Evolutionary conservation across 345 rosid species (phyloP).

Genomic region (Populus simonii): DNA sequence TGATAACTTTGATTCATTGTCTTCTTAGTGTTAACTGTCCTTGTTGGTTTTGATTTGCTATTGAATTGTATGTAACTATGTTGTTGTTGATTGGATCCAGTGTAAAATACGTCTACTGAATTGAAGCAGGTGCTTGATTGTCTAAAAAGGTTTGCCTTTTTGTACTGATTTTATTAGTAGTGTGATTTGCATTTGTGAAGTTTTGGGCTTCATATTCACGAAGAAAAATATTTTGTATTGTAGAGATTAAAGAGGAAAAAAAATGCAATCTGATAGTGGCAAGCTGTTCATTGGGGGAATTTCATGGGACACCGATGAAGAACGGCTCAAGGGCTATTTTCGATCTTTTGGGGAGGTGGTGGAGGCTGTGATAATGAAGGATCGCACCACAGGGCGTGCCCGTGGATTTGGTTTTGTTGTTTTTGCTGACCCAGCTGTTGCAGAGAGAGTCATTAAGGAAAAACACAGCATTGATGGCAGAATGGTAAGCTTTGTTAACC

Average conservation of each 20-base stretch:
- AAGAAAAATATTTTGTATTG: slow-evolving; percentile 13
- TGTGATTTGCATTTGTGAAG: slow-evolving; percentile 20
- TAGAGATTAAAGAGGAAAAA: slow-evolving; percentile 24
- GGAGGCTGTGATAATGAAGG: slow-evolving; percentile 98
- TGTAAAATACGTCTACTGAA: slow-evolving; percentile 9
- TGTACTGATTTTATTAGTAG: not conserved
- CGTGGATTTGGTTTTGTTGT: slow-evolving; percentile 98
- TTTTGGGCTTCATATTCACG: slow-evolving; percentile 16
- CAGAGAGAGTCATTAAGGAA: slow-evolving; percentile 79
- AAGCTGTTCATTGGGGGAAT: slow-evolving; percentile 96
- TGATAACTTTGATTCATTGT: slow-evolving; percentile 13
- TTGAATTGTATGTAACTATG: not conserved
- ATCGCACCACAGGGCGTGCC: slow-evolving; percentile 95
- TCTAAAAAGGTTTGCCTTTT: slow-evolving; percentile 7
- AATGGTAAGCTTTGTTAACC: slow-evolving; percentile 51
- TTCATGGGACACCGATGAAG: slow-evolving; percentile 99
- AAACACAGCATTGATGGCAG: slow-evolving; percentile 93
- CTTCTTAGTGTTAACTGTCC: not conserved
- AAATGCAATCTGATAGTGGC: slow-evolving; percentile 90
- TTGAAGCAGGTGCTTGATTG: slow-evolving; percentile 2
- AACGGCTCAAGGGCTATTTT: slow-evolving; percentile 85
- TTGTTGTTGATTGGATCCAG: slow-evolving; percentile 33
- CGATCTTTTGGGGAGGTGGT: slow-evolving; percentile 82
- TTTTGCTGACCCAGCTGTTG: slow-evolving; percentile 83
- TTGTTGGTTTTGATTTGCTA: slow-evolving; percentile 7